Evolutionary conservation across 257 asterid genomes (phyloP), one percentile per base, ranked within the genome.

Genomic region (Solanum piurae): DNA sequence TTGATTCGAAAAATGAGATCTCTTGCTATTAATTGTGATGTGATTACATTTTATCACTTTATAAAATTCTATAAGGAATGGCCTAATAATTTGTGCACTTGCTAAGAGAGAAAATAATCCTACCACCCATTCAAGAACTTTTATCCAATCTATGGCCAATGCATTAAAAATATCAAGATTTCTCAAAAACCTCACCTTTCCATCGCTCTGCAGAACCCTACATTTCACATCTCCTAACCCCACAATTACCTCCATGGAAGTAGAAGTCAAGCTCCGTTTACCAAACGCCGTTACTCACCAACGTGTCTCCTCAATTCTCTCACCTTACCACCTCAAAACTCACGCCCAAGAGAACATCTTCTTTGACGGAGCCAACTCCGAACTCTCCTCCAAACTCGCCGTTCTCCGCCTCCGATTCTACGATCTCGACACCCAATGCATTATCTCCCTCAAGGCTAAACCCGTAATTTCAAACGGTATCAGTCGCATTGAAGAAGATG

Each of bases 381-480:
- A 92, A 89, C 99, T 96, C 92, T 87, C 98, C 80, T 89, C 95
- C 91, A 92, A 90, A 91, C 91, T 92, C 89, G 94, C 99, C 85
- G 96, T 94, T 40, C 98, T 96, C 90, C 98, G 99, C 87, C 89
- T 96, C 92, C 99, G 99, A 89, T 96, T 96, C 95, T 95, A 96
- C 96, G 96, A 94, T 93, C 91, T 92, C 76, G 98, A 95, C 37
- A 84, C 94, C 88, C 94, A 85, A 87, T 95, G 95, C 91, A 60
- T 92, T 91, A 92, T 96, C 88, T 94, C 98, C 27, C 93, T 95
- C 36, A 95, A 96, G 91, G 92, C 95, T 46, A 96, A 95, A 20
- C 96, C 98, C 69, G 86, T 87, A 3, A 89, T 96, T 58, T 89
- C 95, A 82, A 87, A 79, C 42, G 98, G 99, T 8, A 92, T 95